phyloP scores from a whole-genome alignment of 202 grass and related monocot genomes.

The Elaeis oleifera region DNA sequence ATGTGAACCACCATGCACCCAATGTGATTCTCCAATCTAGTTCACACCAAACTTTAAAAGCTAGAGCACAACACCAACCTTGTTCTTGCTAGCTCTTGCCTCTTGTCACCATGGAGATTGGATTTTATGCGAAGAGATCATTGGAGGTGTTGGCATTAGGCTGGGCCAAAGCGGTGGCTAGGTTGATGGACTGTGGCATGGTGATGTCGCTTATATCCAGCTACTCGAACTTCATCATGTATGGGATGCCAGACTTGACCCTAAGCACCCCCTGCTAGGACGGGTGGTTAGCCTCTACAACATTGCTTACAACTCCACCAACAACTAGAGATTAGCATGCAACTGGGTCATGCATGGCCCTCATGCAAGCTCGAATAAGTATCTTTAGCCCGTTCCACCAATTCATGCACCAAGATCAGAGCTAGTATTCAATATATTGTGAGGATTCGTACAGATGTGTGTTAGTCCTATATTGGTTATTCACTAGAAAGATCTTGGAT shows the following conservation, averaged over 20 bases:
- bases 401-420: slow-evolving; percentile 11
- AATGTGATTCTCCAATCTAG: too few species aligned
- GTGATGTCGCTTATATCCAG: slow-evolving; percentile 37
- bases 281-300: slow-evolving; percentile 35
- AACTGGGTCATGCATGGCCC: slow-evolving; percentile 30
- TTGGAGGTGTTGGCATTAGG: too few species aligned
- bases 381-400: not conserved
- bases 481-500: too few species aligned
- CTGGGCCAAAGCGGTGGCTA: not conserved
- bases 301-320: slow-evolving; percentile 34
- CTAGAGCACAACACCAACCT: too few species aligned
- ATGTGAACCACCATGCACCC: too few species aligned
- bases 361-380: slow-evolving; percentile 6
- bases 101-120: too few species aligned
- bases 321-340: slow-evolving; percentile 52
- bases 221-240: slow-evolving; percentile 32
- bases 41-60: too few species aligned
- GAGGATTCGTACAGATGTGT: too few species aligned
- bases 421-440: not conserved
- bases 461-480: too few species aligned
- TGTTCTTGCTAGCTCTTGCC: too few species aligned
- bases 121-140: too few species aligned
- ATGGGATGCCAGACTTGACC: slow-evolving; percentile 15
- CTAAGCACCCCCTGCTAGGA: slow-evolving; percentile 49
- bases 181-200: slow-evolving; percentile 41